Evolutionary conservation across 2,329 filamentous ascomycete genomes (phyloP).

Genomic region (Arthroderma sp.): DNA sequence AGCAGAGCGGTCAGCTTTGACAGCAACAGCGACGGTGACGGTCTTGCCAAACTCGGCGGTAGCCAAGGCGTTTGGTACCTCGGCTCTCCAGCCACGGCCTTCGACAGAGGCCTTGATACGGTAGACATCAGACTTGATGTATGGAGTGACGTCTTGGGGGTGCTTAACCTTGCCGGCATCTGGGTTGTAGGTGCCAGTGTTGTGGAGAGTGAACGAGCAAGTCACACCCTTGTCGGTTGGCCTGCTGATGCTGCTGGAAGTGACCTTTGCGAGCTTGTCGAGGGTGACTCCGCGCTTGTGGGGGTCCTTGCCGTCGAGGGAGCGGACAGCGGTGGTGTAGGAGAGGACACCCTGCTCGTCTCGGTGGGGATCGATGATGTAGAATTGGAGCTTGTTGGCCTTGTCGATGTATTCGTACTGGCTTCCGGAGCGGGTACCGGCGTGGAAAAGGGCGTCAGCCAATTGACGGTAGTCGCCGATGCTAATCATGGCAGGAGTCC

Average conservation of each 20-base stretch:
- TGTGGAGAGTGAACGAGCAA: slow-evolving; percentile 14
- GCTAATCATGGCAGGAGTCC: slow-evolving; percentile 10
- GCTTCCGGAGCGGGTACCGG: slow-evolving; percentile 16
- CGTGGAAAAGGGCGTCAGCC: slow-evolving; percentile 15
- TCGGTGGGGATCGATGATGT: slow-evolving; percentile 14
- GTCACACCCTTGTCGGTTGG: slow-evolving; percentile 12
- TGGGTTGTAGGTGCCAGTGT: slow-evolving; percentile 11
- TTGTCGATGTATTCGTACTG: slow-evolving; percentile 15
- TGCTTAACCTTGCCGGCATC: slow-evolving; percentile 7
- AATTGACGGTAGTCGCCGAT: slow-evolving; percentile 16
- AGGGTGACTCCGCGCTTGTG: slow-evolving; percentile 10
- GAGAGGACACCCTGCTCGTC: slow-evolving; percentile 13
- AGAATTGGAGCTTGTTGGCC: slow-evolving; percentile 14
- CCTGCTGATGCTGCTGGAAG: neutral
- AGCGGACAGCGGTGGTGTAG: slow-evolving; percentile 13
- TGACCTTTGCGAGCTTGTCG: slow-evolving; percentile 1
- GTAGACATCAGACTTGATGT: slow-evolving; percentile 15
- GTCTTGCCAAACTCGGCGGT: slow-evolving; percentile 11
- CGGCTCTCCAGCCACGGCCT: slow-evolving; percentile 14
- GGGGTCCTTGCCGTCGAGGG: slow-evolving; percentile 9
- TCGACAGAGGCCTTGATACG: slow-evolving; percentile 13
- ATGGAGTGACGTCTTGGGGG: slow-evolving; percentile 12
- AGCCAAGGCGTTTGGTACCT: slow-evolving; percentile 14
- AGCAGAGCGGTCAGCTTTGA: slow-evolving; percentile 11
- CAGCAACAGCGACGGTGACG: slow-evolving; percentile 12